Conservation (phyloP, 148 eudicot species). For the Limonium bicolor region DNA sequence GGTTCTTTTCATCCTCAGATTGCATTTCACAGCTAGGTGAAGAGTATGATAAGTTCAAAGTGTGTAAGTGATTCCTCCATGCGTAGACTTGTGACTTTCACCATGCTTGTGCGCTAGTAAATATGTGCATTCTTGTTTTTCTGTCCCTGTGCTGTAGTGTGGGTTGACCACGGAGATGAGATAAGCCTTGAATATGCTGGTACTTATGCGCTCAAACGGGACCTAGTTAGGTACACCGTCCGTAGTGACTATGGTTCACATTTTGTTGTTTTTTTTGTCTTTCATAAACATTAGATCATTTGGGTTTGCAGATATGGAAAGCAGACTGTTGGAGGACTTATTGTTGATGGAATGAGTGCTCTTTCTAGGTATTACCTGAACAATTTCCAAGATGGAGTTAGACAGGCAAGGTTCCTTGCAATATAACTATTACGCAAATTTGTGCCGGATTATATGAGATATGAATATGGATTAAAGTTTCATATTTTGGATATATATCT, state of each 20-base stretch:
- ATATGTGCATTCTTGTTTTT: no score
- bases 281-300: background rate
- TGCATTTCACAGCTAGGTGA: constrained; percentile 39
- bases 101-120: no score
- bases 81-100: no score
- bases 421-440: no score
- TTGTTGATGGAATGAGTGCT: constrained; percentile 84
- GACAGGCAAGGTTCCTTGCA: constrained; percentile 46
- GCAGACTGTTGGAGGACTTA: constrained; percentile 68
- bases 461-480: no score
- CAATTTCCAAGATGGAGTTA: constrained; percentile 89
- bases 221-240: constrained; percentile 75
- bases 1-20: constrained; percentile 49
- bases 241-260: no score
- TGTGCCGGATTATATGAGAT: no score
- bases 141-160: constrained; percentile 34
- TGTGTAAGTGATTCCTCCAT: constrained; percentile 44
- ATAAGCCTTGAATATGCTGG: constrained; percentile 89
- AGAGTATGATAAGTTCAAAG: constrained; percentile 61
- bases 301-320: constrained; percentile 51
- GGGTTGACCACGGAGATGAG: constrained; percentile 98
- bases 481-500: no score
- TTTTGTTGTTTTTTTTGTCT: background rate
- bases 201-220: constrained; percentile 87
- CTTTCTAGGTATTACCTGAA: constrained; percentile 84